A percentile compares a stretch with the other conserved stretches of the same genome.
These are phyloP conservation scores for Combretum micranthum DNA, from an alignment of 345 rosid genomes.

Conservation along the genomic window DNA sequence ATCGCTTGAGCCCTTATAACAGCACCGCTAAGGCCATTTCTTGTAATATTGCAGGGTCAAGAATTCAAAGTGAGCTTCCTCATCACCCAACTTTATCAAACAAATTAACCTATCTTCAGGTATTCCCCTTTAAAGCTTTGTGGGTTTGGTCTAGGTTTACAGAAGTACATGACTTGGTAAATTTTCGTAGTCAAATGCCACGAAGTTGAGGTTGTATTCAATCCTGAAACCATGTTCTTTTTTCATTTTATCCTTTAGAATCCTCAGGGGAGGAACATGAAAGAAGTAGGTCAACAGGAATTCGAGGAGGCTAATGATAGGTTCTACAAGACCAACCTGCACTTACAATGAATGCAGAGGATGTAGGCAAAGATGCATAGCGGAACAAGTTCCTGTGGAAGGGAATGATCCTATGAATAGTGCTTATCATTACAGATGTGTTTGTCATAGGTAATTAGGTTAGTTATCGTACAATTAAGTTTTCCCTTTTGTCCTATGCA, in stretches of 20 bases:
- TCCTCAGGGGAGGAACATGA: constrained; percentile 16
- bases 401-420: constrained; percentile 90
- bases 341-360: constrained; percentile 93
- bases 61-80: constrained; percentile 1
- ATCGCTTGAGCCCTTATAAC: no score
- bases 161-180: no score
- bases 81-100: background rate
- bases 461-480: background rate
- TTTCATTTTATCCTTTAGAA: background rate
- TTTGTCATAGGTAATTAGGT: constrained; percentile 53
- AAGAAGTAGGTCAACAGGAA: constrained; percentile 21
- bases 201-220: background rate
- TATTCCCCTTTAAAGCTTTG: background rate
- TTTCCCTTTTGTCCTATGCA: no score
- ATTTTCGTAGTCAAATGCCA: no score
- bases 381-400: constrained; percentile 94
- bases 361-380: constrained; percentile 86
- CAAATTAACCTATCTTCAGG: background rate
- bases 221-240: background rate
- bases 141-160: background rate
- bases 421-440: constrained; percentile 86
- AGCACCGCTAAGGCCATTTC: background rate
- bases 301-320: constrained; percentile 72
- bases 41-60: constrained; percentile 8
- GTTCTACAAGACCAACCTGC: constrained; percentile 88